Base-by-base conservation (phyloP, 768 basidiomycete genomes). In the Macrocybe gigantea region DNA sequence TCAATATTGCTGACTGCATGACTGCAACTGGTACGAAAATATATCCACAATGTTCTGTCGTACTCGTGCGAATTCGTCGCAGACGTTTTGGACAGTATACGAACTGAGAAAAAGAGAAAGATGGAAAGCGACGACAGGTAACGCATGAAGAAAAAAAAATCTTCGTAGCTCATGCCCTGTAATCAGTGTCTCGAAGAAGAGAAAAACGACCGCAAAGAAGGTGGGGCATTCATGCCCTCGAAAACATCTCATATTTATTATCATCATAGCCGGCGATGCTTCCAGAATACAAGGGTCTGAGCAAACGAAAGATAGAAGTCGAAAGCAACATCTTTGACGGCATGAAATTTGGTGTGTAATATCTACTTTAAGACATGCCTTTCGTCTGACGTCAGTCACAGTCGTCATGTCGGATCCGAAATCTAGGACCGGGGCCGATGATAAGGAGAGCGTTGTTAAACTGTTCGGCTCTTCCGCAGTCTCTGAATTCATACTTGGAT, bases 401-500 rank as follows among this genome's bases (percentile, higher is more conserved):
- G 88, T 88, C 62, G 83, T 91, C 4, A 74, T 82, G 52, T 80
- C 85, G 3, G 85, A 90, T 61, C 85, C 86, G 0, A 85, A 80
- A 62, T 89, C 78, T 14, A 75, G 66, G 54, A 83, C 75, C 1
- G 79, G 78, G 6, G 79, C 82, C 29, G 67, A 83, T 45, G 83
- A 89, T 57, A 90, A 86, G 61, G 73, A 72, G 48, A 78, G 83
- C 6, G 61, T 95, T 13, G 73, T 76, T 63, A 88, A 74, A 68
- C 60, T 85, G 87, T 88, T 48, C 31, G 77, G 59, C 33, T 35
- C 11, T 44, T 48, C 33, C 14, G 6, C 11, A 12, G 15, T 15
- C n/a, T 22, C 22, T 22, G 2, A 22, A 22, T 1, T 22, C 22
- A 22, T 22, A 22, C 22, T 42, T 30, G 29, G 41, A 51, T 14